A percentile compares a stretch with the other conserved stretches of the same genome.
phyloP scores from a whole-genome alignment of 192 early-diverging fungal genomes.

The Dispira parvispora region DNA sequence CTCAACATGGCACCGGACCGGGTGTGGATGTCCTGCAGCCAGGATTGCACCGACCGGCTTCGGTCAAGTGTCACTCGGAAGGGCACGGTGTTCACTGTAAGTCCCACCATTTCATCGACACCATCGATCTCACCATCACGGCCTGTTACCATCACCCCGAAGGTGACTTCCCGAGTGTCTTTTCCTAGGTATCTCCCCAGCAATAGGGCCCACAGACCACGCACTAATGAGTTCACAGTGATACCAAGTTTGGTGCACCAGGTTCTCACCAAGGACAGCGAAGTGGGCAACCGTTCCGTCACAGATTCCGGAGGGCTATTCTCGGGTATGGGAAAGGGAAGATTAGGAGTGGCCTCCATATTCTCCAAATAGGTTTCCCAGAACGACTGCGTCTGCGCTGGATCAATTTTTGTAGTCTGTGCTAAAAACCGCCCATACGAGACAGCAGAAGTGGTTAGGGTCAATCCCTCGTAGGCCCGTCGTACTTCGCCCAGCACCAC shows the following conservation, averaged over 20 bases:
- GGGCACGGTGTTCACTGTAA: neutral
- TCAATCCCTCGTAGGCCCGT: neutral
- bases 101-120: neutral
- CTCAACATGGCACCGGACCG: neutral
- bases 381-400: neutral
- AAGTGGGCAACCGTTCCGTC: neutral
- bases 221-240: neutral
- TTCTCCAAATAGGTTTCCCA: neutral
- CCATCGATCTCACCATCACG: neutral
- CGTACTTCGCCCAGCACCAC: conserved; percentile 1
- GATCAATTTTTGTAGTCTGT: no score
- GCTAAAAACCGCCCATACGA: no score
- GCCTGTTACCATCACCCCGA: neutral
- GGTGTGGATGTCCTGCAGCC: neutral
- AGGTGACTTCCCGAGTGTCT: neutral
- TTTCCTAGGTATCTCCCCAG: neutral
- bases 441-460: no score
- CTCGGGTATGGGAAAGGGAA: neutral
- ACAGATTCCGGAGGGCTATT: no score
- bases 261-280: neutral
- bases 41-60: neutral
- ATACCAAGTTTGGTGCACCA: neutral
- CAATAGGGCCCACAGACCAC: neutral
- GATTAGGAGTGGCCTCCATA: neutral
- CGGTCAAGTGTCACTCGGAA: neutral